Base-by-base conservation (phyloP, 345 rosid species). In the Dipteronia sinensis region DNA sequence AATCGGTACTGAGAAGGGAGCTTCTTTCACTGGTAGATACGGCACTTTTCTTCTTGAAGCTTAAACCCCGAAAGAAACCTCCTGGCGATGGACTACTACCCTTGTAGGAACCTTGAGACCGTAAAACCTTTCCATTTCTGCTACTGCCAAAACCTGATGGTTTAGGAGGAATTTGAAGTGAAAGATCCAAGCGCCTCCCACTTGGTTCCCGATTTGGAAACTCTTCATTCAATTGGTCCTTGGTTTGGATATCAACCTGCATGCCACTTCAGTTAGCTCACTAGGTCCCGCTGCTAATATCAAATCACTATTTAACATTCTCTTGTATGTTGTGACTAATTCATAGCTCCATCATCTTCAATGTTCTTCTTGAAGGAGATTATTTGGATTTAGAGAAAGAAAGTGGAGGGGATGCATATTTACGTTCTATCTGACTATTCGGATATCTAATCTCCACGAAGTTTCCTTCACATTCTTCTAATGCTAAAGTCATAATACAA, bases 91-190 rank as follows among this genome's bases (percentile, higher is more conserved):
- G 86, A 80, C 83, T 82, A 74, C 86, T 83, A 74, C 86, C 85
- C 85, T 87, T 89, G 66, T 75, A 77, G 61, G 95, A 90, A 76
- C 71, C 73, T 51, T 85, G 91, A 65, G 92, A 82, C 72, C 87
- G 82, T 65, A 84, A 80, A 74, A 88, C 87, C 82, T 87, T 90
- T 72, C 91, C 86, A 76, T 66, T 83, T 27, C 86, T 70, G 69
- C 82, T 77, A 79, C 82, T 67, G 67, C 85, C 83, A 65, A 95
- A 87, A 76, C 88, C 88, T 70, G 67, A 22, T n/a, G 90, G 79
- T 75, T 83, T 86, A 63, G 92, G 91, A 0, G 98, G 97, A 70
- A 93, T 87, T 80, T 89, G 91, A 74, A 95, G 92, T 20, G 92
- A 93, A 85, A 95, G 97, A 91, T 89, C 90, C 29, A 59, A 65